Evolutionary conservation across 2,329 filamentous ascomycete species (phyloP).

Genomic region (Didymella arachidicola): DNA sequence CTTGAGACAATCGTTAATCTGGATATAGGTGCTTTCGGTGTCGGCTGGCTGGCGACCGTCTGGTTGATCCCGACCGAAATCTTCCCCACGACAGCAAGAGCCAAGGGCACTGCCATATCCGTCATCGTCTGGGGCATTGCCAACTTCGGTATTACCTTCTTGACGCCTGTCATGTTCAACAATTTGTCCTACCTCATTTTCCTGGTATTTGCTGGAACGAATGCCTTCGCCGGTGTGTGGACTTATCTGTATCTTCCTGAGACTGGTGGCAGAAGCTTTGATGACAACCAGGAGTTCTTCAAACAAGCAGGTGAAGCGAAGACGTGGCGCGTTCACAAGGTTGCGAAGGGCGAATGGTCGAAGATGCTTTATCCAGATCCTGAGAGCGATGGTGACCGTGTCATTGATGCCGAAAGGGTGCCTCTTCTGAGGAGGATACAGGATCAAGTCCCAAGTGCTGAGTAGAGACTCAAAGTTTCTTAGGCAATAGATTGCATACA

Average conservation of each 20-base stretch:
- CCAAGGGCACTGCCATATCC: slow-evolving; percentile 62
- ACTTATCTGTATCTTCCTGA: slow-evolving; percentile 63
- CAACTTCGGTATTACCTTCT: slow-evolving; percentile 65
- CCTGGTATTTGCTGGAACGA: slow-evolving; percentile 63
- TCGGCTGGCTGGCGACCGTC: slow-evolving; percentile 66
- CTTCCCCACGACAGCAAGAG: slow-evolving; percentile 62
- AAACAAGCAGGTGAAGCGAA: slow-evolving; percentile 59
- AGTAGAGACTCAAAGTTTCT: slow-evolving; percentile 19
- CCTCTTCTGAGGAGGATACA: slow-evolving; percentile 55
- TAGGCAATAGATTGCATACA: slow-evolving; percentile 14
- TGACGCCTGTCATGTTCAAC: slow-evolving; percentile 67
- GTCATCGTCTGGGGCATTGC: slow-evolving; percentile 65
- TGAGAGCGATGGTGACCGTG: slow-evolving; percentile 41
- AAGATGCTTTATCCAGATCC: slow-evolving; percentile 54
- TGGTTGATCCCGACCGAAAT: slow-evolving; percentile 69
- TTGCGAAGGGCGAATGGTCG: slow-evolving; percentile 61
- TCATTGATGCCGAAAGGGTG: slow-evolving; percentile 54
- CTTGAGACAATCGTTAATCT: neutral
- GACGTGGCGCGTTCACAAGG: slow-evolving; percentile 63
- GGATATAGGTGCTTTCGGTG: slow-evolving; percentile 61
- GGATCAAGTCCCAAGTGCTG: slow-evolving; percentile 52
- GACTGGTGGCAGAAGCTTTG: slow-evolving; percentile 65
- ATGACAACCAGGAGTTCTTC: slow-evolving; percentile 68
- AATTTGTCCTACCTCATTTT: slow-evolving; percentile 67
- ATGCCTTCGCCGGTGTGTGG: slow-evolving; percentile 63